These are phyloP conservation scores for Ganoderma resinaceum DNA, from an alignment of 1,284 basidiomycete genomes.

Conservation along the genomic window DNA sequence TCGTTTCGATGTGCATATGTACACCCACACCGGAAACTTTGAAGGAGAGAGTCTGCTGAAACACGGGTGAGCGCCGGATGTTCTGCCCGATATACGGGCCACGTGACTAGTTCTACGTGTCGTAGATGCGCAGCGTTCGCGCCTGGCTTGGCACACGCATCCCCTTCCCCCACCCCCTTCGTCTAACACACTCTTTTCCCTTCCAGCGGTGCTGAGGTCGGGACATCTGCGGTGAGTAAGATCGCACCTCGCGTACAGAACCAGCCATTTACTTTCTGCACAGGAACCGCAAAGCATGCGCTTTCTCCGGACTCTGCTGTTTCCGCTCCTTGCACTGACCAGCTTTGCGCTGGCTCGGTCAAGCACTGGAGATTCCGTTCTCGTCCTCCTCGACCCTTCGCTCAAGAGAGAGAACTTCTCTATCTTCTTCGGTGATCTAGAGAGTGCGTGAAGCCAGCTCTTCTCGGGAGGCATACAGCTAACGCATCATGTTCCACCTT, in stretches of 20 bases:
- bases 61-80: background rate
- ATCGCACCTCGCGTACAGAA: background rate
- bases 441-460: slow-evolving; percentile 57
- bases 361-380: slow-evolving; percentile 83
- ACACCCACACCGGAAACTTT: too few relatives aligned
- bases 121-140: slow-evolving; percentile 26
- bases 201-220: slow-evolving; percentile 3
- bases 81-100: background rate
- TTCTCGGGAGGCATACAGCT: background rate
- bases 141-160: slow-evolving; percentile 28
- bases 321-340: slow-evolving; percentile 42
- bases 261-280: background rate
- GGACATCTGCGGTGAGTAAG: background rate
- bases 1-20: too few relatives aligned
- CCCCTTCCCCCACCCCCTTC: background rate
- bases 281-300: slow-evolving; percentile 30
- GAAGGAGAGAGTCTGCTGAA: too few relatives aligned
- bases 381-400: slow-evolving; percentile 82
- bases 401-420: slow-evolving; percentile 74
- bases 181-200: background rate
- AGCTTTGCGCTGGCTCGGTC: slow-evolving; percentile 65
- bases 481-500: slow-evolving; percentile 3
- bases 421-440: slow-evolving; percentile 81
- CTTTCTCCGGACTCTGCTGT: slow-evolving; percentile 32
- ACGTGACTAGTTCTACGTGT: slow-evolving; percentile 31